Conservation (phyloP, 192 early-diverging fungal species). For the Gryganskiella cystojenkinii region DNA sequence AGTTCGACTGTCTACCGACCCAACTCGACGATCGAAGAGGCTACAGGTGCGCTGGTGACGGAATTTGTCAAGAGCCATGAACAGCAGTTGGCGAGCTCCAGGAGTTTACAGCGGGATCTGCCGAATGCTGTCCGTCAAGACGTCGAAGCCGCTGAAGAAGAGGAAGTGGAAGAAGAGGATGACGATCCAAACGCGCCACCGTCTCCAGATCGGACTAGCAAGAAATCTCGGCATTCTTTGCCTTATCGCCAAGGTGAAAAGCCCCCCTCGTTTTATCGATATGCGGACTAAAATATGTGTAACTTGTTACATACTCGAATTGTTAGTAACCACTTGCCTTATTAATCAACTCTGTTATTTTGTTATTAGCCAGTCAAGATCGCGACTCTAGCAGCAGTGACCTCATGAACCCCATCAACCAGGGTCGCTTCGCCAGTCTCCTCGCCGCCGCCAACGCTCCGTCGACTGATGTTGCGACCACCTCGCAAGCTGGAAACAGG, state of each 20-base stretch:
- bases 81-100: conserved; percentile 9
- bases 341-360: not conserved
- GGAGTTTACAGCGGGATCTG: too few species aligned
- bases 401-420: conserved; percentile 12
- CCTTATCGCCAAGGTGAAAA: not conserved
- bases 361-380: not conserved
- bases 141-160: too few species aligned
- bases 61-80: conserved; percentile 37
- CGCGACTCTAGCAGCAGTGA: conserved; percentile 33
- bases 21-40: conserved; percentile 36
- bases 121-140: too few species aligned
- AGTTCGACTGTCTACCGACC: conserved; percentile 16
- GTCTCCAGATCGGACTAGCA: conserved; percentile 31
- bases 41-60: conserved; percentile 31
- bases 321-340: too few species aligned
- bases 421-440: conserved; percentile 18
- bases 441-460: conserved; percentile 13
- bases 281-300: not conserved
- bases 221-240: conserved; percentile 15
- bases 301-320: too few species aligned
- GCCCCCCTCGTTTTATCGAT: not conserved
- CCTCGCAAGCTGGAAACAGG: too few species aligned
- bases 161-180: too few species aligned
- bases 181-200: conserved; percentile 3
- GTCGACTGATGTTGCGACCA: not conserved